These are phyloP conservation scores for Eucalyptus pauciflora DNA, from an alignment of 345 rosid species.

Conservation along the genomic window DNA sequence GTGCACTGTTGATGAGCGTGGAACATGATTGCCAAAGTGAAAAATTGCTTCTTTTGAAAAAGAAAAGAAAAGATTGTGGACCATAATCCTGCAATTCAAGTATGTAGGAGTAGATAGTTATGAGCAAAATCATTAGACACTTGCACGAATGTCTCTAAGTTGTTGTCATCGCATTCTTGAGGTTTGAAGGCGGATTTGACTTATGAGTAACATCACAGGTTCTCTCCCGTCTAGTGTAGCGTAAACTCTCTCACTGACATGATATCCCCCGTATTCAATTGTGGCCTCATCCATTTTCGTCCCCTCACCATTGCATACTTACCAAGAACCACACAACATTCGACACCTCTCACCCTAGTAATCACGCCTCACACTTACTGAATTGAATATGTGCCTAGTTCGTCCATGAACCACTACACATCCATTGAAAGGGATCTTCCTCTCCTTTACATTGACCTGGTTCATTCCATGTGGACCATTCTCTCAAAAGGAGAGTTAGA, in stretches of 20 bases:
- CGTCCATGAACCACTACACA: not conserved
- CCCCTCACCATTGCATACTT: not conserved
- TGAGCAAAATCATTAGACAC: not conserved
- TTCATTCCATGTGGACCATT: not conserved
- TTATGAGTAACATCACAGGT: not conserved
- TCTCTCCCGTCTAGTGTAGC: not conserved
- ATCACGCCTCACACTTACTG: not conserved
- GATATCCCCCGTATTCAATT: not conserved
- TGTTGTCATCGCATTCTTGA: not conserved
- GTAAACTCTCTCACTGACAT: not conserved
- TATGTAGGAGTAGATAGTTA: not conserved
- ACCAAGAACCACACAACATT: not conserved
- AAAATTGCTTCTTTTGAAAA: not conserved
- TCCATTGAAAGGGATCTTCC: not conserved
- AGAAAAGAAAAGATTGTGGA: not conserved
- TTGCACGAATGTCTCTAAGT: not conserved
- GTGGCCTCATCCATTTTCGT: not conserved
- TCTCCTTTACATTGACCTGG: not conserved
- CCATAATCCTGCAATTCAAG: not conserved
- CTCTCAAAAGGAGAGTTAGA: not conserved
- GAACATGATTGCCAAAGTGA: not conserved
- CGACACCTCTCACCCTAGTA: not conserved
- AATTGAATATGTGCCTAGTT: not conserved
- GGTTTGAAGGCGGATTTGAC: not conserved
- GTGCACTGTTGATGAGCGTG: not conserved